Conservation (phyloP, 2,329 filamentous ascomycete genomes). For the Meredithiella fracta region DNA sequence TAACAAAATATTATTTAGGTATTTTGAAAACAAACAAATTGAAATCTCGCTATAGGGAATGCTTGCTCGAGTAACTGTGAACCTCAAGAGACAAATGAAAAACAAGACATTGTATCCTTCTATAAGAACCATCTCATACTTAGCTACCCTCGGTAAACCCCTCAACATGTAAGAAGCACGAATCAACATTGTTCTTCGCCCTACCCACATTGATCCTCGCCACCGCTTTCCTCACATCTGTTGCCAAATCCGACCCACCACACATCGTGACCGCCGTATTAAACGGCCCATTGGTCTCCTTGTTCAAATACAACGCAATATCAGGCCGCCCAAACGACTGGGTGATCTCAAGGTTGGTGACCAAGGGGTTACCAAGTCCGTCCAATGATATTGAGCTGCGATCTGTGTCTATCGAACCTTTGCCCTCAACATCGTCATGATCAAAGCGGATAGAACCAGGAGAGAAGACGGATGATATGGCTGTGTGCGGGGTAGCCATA, state of each 20-base stretch:
- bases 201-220: slow-evolving; percentile 20
- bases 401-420: slow-evolving; percentile 6
- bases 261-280: slow-evolving; percentile 38
- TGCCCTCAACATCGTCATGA: slow-evolving; percentile 7
- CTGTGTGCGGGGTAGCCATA: slow-evolving; percentile 9
- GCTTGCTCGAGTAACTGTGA: neutral
- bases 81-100: slow-evolving; percentile 2
- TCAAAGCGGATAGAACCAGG: slow-evolving; percentile 9
- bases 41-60: neutral
- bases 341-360: neutral
- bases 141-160: slow-evolving; percentile 11
- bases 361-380: slow-evolving; percentile 4
- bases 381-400: slow-evolving; percentile 11
- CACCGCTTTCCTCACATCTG: slow-evolving; percentile 37
- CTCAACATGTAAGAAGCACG: slow-evolving; percentile 12
- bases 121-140: neutral
- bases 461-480: slow-evolving; percentile 11
- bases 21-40: neutral
- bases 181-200: slow-evolving; percentile 2
- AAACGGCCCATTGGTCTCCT: slow-evolving; percentile 32
- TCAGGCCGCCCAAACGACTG: slow-evolving; percentile 12
- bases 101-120: too few relatives aligned
- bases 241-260: slow-evolving; percentile 38
- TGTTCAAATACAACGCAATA: slow-evolving; percentile 27
- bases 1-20: neutral